Conservation (phyloP, 768 basidiomycete species). For the Tephrocybe sp. region DNA sequence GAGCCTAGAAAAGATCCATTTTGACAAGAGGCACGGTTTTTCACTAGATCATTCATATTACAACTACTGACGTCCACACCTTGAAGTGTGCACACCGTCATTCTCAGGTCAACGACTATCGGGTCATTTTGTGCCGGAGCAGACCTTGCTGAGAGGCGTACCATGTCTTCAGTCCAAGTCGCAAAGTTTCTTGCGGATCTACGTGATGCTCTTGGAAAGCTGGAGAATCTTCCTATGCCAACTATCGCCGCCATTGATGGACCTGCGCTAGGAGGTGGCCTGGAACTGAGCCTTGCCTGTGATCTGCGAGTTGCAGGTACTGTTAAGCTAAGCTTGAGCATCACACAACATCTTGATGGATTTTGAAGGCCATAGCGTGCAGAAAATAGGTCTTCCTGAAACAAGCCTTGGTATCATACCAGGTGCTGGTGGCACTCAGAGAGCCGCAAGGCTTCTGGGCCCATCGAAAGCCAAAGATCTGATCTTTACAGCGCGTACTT, state of each 20-base stretch:
- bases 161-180: slow-evolving; percentile 77
- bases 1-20: slow-evolving; percentile 64
- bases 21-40: slow-evolving; percentile 56
- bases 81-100: slow-evolving; percentile 70
- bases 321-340: slow-evolving; percentile 1
- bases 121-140: slow-evolving; percentile 92
- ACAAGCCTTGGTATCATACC: slow-evolving; percentile 81
- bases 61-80: slow-evolving; percentile 3
- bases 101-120: slow-evolving; percentile 77
- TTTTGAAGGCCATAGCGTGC: slow-evolving; percentile 56
- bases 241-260: slow-evolving; percentile 94
- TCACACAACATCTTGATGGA: not conserved
- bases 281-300: slow-evolving; percentile 86
- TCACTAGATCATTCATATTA: not conserved
- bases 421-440: slow-evolving; percentile 88
- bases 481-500: slow-evolving; percentile 76
- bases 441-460: slow-evolving; percentile 76
- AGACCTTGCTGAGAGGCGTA: slow-evolving; percentile 82
- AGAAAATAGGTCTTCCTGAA: slow-evolving; percentile 89
- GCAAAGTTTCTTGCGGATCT: slow-evolving; percentile 77
- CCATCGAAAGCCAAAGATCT: slow-evolving; percentile 81
- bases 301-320: slow-evolving; percentile 88
- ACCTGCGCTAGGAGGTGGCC: slow-evolving; percentile 89
- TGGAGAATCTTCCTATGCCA: slow-evolving; percentile 85
- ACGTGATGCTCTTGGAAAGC: slow-evolving; percentile 64